Evolutionary conservation across 768 basidiomycete species (phyloP).

Genomic region (Xerocomus brunneocitrinus): DNA sequence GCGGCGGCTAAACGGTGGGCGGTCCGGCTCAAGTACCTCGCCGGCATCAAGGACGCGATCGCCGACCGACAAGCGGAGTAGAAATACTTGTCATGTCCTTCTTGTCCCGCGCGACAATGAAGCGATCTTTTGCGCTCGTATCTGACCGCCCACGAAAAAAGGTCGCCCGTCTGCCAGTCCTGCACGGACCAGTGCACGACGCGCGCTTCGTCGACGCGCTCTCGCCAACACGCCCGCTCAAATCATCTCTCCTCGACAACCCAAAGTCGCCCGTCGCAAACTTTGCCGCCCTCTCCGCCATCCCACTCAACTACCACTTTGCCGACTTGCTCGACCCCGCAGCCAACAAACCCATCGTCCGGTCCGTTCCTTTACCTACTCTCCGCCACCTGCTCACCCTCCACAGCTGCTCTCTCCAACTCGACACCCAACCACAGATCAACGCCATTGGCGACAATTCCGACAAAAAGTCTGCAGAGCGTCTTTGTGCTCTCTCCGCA

Average conservation of each 20-base stretch:
- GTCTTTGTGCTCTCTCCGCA: conserved; percentile 72
- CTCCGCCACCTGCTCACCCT: conserved; percentile 2
- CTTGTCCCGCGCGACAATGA: background rate
- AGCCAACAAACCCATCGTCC: conserved; percentile 13
- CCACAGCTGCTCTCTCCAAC: conserved; percentile 21
- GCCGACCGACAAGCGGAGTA: conserved; percentile 6
- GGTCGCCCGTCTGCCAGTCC: background rate
- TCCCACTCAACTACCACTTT: conserved; percentile 17
- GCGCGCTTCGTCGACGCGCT: conserved; percentile 28
- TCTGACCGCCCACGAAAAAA: conserved; percentile 18
- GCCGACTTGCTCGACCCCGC: conserved; percentile 11
- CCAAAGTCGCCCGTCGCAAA: conserved; percentile 53
- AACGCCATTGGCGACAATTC: conserved; percentile 59
- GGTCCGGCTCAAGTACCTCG: conserved; percentile 70
- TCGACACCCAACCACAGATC: conserved; percentile 34
- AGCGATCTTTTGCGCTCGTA: conserved; percentile 9
- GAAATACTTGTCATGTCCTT: background rate
- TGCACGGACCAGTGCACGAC: conserved; percentile 36
- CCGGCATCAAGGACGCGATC: conserved; percentile 47
- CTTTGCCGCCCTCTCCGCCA: conserved; percentile 20
- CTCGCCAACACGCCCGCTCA: conserved; percentile 19
- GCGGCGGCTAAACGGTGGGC: conserved; percentile 49
- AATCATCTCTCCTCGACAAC: conserved; percentile 35
- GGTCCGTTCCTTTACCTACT: conserved; percentile 11
- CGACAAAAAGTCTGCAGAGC: conserved; percentile 61